Conservation (phyloP, 2,329 filamentous ascomycete genomes). For the Paecilomyces formosus region DNA sequence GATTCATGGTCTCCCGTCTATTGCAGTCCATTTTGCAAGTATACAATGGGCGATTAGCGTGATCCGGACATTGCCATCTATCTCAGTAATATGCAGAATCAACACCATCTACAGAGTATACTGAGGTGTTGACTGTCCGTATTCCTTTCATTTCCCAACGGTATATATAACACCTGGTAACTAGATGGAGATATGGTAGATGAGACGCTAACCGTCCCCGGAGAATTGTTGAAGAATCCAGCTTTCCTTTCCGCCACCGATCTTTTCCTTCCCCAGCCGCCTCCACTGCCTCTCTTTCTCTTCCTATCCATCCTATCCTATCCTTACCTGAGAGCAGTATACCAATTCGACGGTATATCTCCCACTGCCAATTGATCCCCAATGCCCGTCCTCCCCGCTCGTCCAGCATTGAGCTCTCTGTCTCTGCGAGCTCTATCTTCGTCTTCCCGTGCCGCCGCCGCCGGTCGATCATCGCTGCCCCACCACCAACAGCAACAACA, state of each 20-base stretch:
- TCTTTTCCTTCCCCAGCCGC: not conserved
- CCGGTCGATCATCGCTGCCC: conserved; percentile 4
- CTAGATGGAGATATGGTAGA: not conserved
- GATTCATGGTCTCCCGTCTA: too few species aligned
- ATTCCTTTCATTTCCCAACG: not conserved
- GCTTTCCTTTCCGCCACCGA: not conserved
- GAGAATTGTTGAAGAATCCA: not conserved
- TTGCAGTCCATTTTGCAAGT: too few species aligned
- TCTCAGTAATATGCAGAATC: too few species aligned
- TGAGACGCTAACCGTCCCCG: not conserved
- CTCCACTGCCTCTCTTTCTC: not conserved
- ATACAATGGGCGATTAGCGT: too few species aligned
- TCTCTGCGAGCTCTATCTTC: not conserved
- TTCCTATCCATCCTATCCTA: not conserved
- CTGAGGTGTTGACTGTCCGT: too few species aligned
- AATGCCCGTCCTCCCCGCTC: not conserved
- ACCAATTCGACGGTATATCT: not conserved
- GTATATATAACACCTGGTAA: not conserved
- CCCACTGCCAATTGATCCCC: not conserved
- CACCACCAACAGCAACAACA: not conserved
- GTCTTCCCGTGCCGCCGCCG: not conserved
- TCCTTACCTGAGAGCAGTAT: not conserved
- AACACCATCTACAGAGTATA: too few species aligned
- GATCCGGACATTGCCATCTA: too few species aligned
- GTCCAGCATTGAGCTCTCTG: not conserved